Conservation (phyloP, 1,139 yeast genomes). For the Lodderomyces metapsilosis region DNA sequence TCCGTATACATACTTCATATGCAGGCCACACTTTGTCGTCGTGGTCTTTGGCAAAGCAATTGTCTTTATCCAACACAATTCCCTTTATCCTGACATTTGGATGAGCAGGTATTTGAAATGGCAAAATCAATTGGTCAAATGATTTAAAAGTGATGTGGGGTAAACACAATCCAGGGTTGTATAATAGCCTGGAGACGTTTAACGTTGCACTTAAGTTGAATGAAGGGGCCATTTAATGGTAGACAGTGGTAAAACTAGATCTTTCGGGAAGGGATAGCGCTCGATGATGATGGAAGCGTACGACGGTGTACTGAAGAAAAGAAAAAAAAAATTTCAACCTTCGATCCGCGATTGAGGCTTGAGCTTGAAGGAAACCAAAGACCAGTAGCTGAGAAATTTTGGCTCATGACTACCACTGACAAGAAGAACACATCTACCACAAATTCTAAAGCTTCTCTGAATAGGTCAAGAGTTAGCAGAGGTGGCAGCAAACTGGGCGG, state of each 20-base stretch:
- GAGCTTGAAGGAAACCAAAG: not conserved
- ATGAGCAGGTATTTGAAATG: conserved; percentile 34
- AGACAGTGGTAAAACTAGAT: no score
- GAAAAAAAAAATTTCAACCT: not conserved
- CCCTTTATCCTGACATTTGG: conserved; percentile 54
- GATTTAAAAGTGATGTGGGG: conserved; percentile 66
- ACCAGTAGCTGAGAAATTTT: no score
- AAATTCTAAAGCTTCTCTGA: conserved; percentile 6
- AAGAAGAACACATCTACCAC: not conserved
- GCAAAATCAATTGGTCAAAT: conserved; percentile 59
- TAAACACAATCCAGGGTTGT: conserved; percentile 64
- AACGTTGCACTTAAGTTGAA: conserved; percentile 74
- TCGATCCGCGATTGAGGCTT: not conserved
- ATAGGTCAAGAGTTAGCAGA: conserved; percentile 21
- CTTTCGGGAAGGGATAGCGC: no score
- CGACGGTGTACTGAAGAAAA: not conserved
- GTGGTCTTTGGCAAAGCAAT: conserved; percentile 87
- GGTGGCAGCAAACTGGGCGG: conserved; percentile 13
- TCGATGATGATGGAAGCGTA: no score
- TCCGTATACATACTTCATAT: conserved; percentile 36
- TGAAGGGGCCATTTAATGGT: not conserved
- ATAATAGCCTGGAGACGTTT: conserved; percentile 58
- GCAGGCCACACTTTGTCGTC: conserved; percentile 79
- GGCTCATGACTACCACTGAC: no score
- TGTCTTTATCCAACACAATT: conserved; percentile 89